phyloP scores from a whole-genome alignment of 768 basidiomycete genomes.

The Chlorophyllum brunneum region DNA sequence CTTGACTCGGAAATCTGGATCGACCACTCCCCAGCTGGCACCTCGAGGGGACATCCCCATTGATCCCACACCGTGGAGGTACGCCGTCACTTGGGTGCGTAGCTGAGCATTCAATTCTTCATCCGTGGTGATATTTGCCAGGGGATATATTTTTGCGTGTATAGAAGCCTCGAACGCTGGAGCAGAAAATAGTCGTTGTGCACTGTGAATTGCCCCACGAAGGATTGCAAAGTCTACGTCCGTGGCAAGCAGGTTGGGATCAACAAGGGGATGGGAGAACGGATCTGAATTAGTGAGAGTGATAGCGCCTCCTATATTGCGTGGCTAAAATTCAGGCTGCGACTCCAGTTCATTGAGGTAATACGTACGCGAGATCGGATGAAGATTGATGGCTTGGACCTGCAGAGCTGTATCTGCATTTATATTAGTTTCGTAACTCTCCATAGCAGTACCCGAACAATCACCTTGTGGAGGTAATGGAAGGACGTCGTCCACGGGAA shows the following conservation, averaged over 20 bases:
- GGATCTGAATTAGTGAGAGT: constrained; percentile 2
- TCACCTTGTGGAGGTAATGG: neutral
- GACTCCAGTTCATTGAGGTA: too few relatives aligned
- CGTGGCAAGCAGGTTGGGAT: constrained; percentile 10
- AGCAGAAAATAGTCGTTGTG: constrained; percentile 7
- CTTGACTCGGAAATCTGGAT: constrained; percentile 34
- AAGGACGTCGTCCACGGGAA: neutral
- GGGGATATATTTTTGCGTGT: neutral
- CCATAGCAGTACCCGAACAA: neutral
- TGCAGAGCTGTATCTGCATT: neutral
- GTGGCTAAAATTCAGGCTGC: neutral
- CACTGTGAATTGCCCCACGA: constrained; percentile 13
- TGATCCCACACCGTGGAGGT: constrained; percentile 29
- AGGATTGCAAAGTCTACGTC: constrained; percentile 10
- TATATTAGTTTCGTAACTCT: neutral
- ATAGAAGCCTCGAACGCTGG: constrained; percentile 7
- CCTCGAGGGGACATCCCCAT: constrained; percentile 26
- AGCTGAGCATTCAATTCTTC: constrained; percentile 15
- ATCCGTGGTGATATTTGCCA: constrained; percentile 1
- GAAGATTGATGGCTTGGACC: neutral
- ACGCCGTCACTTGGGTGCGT: constrained; percentile 10
- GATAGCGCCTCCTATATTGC: constrained; percentile 9
- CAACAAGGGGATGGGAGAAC: constrained; percentile 7
- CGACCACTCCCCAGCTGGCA: constrained; percentile 30
- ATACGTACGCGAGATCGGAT: constrained; percentile 14